Base-by-base conservation (phyloP, 148 eudicot species). In the Cornus controversa region DNA sequence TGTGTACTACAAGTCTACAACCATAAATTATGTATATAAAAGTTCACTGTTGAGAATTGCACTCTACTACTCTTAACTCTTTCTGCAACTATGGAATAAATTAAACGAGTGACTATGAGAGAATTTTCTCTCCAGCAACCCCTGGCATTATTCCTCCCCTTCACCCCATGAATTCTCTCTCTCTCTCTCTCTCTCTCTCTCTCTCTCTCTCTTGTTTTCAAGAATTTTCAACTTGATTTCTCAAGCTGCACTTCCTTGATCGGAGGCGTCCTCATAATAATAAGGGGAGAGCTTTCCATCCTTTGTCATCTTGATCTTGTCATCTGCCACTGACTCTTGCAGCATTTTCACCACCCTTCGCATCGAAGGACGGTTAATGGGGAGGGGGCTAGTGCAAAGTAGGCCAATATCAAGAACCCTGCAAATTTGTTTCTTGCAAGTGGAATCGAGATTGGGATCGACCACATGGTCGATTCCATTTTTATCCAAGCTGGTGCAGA, bases 401-500 rank as follows among this genome's bases (percentile, higher is more conserved):
- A 88, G 66, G 42, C 87, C 85, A 1, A 88, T 78, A 11, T 85
- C 79, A 64, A 88, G 83, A 76, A 80, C 84, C 64, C 47, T 66
- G 29, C 66, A 57, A 60, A 88, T 76, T 40, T 86, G 84, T 42
- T 84, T 81, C 54, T 86, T 75, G 83, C 54, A 82, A 66, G 26
- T 27, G 10, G 69, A 72, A 40, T 82, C 69, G 5, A 86, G 78
- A 16, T 73, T 77, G 10, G 84, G 84, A 50, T 85, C 89, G 13
- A 88, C 2, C 22, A 84, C 79, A 1, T 69, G 75, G 50, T 73
- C 82, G 6, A 76, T 14, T 31, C 87, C 89, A 57, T 82, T 77
- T 71, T 80, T 73, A 29, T 76, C 67, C 76, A 88, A 37, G 11
- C 68, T 82, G 15, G 42, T 73, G 69, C 84, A 24, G 4, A 84